These are phyloP conservation scores for Penicillium desertorum DNA, from an alignment of 495 filamentous ascomycete genomes.

Conservation along the genomic window DNA sequence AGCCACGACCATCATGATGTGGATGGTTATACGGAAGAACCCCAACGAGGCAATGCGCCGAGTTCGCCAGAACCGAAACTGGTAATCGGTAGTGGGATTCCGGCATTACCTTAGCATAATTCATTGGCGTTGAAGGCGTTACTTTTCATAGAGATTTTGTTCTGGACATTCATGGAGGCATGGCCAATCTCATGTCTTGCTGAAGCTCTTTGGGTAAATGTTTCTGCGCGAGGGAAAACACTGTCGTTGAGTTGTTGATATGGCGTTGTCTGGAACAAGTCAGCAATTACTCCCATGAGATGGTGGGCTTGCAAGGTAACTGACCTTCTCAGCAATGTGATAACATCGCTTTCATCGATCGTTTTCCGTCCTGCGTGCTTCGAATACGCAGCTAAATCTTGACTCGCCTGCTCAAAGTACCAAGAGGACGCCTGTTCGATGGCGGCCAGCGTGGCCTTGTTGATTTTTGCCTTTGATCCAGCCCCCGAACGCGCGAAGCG, in stretches of 20 bases:
- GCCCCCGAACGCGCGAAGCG: constrained; percentile 64
- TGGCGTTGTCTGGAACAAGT: constrained; percentile 68
- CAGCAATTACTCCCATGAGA: constrained; percentile 24
- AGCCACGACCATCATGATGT: constrained; percentile 92
- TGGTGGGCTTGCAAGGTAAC: constrained; percentile 22
- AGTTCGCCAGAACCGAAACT: constrained; percentile 77
- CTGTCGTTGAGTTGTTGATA: constrained; percentile 66
- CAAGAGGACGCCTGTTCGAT: constrained; percentile 79
- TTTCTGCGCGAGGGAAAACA: constrained; percentile 79
- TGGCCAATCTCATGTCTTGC: constrained; percentile 75
- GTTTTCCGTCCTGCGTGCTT: constrained; percentile 79
- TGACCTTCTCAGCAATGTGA: constrained; percentile 76
- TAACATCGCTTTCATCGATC: constrained; percentile 81
- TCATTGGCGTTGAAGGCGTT: constrained; percentile 29
- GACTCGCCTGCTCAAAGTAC: constrained; percentile 84
- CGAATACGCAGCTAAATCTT: constrained; percentile 76
- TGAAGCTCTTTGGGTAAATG: constrained; percentile 79
- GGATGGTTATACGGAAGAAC: constrained; percentile 85
- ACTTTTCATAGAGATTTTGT: constrained; percentile 12
- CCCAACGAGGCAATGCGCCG: constrained; percentile 69
- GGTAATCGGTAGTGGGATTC: constrained; percentile 50
- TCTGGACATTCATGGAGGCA: constrained; percentile 44
- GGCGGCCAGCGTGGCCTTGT: constrained; percentile 66
- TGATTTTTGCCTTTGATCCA: constrained; percentile 62
- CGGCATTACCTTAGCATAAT: constrained; percentile 14